Evolutionary conservation across 129 eudicot species (phyloP), one percentile per base, ranked within the genome.

Genomic region (Ambrosia trifida): DNA sequence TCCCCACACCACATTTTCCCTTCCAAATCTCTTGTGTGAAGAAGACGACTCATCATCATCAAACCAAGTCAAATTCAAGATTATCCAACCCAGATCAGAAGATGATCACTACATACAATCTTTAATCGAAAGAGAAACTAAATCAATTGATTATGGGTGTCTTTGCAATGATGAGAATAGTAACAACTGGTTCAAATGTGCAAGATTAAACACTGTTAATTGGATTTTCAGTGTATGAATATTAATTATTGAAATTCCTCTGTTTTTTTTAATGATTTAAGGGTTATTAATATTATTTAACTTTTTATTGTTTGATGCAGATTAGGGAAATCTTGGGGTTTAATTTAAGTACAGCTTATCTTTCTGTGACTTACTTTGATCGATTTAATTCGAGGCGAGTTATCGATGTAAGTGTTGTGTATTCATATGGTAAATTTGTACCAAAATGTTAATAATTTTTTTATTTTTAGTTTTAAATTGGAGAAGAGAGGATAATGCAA

Each of bases 331-430:
- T 54, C 32, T 82, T 86, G 59, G 91, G 94, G 75, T 84, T 82
- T 65, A 90, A 81, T 32, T 74, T 73, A 59, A 79, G 84, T 52
- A 91, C 97, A 28, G 95, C 94, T 63, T 88, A 84, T 84, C 83
- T 91, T 20, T 83, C 96, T 52, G 16, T 91, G 85, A 68, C 82
- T n/a, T 91, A 91, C 69, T 85, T 91, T 54, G 97, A 91, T 72
- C 84, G 84, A 12, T 91, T 88, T 73, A 41, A 79, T 60, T 84
- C 96, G 1, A 84, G 54, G 72, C 69, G 77, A 63, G 14, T 73
- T 17, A 76, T 88, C 69, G 87, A 80, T 85, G 97, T 91, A 76
- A 76, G 91, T 72, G 3, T 58, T 68, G 52, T 18, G 68, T 60
- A 20, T 24, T 58, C 18, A 13, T 36, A 11, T 45, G 0, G n/a